phyloP scores from a whole-genome alignment of 2,329 filamentous ascomycete species.

The Delphinella strobiligena region DNA sequence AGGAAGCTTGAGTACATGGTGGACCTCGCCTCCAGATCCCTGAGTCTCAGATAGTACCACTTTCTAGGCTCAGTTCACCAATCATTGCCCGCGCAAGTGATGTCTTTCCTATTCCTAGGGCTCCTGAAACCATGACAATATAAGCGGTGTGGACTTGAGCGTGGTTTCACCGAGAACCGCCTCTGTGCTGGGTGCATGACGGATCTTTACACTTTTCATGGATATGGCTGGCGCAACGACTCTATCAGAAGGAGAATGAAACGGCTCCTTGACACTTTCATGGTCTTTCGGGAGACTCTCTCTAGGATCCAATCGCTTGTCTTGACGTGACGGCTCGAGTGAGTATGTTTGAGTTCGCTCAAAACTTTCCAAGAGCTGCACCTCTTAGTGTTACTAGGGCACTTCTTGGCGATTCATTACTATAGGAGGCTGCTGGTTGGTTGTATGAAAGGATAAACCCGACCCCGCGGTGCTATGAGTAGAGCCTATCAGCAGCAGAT shows the following conservation, averaged over 20 bases:
- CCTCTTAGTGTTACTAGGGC: no score
- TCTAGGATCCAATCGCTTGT: conserved; percentile 16
- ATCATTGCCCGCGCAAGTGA: conserved; percentile 31
- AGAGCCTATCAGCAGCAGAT: no score
- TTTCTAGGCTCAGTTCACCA: conserved; percentile 2
- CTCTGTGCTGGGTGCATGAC: background rate
- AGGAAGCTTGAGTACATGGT: conserved; percentile 28
- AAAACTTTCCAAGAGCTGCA: conserved; percentile 28
- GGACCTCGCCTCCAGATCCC: conserved; percentile 41
- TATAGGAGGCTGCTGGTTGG: no score
- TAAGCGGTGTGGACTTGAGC: conserved; percentile 26
- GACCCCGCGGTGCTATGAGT: no score
- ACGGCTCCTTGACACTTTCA: conserved; percentile 14
- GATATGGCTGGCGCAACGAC: background rate
- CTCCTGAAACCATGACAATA: conserved; percentile 36
- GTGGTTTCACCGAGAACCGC: conserved; percentile 17
- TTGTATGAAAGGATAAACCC: no score
- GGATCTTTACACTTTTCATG: background rate
- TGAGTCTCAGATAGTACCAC: conserved; percentile 32
- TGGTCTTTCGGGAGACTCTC: no score
- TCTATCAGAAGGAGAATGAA: background rate
- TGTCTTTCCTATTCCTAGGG: conserved; percentile 41
- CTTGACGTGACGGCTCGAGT: background rate
- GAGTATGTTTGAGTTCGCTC: conserved; percentile 35
- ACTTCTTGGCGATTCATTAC: no score